These are phyloP conservation scores for Pseudogymnoascus sp. DNA, from an alignment of 2,329 filamentous ascomycete species.

Conservation along the genomic window DNA sequence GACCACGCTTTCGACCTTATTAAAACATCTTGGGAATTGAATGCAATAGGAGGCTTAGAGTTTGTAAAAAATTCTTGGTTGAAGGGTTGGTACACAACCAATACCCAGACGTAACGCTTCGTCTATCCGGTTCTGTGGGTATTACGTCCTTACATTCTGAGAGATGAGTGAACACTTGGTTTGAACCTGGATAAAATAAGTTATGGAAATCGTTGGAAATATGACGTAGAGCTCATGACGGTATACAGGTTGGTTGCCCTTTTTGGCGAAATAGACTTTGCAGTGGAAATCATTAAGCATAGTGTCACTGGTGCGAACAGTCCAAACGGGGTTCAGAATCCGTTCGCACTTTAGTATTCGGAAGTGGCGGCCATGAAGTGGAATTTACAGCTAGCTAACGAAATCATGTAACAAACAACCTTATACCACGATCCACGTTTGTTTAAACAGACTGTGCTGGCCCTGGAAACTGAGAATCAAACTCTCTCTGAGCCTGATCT, in stretches of 20 bases:
- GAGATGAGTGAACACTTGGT: neutral
- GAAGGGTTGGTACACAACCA: neutral
- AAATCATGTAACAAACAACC: neutral
- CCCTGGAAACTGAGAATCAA: constrained; percentile 2
- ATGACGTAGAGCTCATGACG: neutral
- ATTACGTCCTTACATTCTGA: neutral
- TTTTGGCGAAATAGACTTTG: neutral
- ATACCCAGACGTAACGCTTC: neutral
- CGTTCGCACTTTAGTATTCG: too few relatives aligned
- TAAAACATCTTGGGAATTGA: neutral
- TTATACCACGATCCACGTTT: neutral
- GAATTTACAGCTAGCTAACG: neutral
- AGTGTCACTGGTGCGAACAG: neutral
- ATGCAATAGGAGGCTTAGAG: neutral
- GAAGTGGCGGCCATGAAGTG: neutral
- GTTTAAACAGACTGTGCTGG: neutral
- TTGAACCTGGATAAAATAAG: neutral
- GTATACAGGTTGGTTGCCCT: neutral
- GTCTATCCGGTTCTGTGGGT: neutral
- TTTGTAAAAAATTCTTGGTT: neutral
- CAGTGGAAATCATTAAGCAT: neutral
- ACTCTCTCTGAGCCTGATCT: neutral
- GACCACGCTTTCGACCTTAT: neutral
- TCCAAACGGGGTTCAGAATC: neutral
- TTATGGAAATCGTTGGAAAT: neutral